phyloP scores from a whole-genome alignment of 2,329 filamentous ascomycete genomes.

The Phaeoacremonium minimum region DNA sequence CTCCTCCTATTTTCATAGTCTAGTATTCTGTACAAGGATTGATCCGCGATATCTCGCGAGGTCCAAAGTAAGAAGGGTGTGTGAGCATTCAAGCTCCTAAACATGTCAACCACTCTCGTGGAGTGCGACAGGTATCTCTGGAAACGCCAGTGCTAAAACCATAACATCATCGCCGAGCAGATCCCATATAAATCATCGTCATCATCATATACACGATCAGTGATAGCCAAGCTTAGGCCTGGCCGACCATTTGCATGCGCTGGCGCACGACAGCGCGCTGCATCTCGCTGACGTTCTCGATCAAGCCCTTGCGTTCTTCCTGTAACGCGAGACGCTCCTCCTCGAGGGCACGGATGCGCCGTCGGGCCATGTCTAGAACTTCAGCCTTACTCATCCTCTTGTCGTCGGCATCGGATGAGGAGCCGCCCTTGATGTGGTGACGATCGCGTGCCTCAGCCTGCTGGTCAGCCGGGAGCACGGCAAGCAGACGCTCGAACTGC shows the following conservation, averaged over 20 bases:
- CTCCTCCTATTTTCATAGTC: too few relatives aligned
- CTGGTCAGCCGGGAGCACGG: slow-evolving; percentile 30
- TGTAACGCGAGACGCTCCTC: slow-evolving; percentile 29
- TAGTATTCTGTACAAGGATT: too few relatives aligned
- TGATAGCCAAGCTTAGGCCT: too few relatives aligned
- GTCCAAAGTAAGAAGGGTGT: too few relatives aligned
- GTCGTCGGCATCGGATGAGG: slow-evolving; percentile 12
- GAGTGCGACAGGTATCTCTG: too few relatives aligned
- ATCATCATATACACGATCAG: too few relatives aligned
- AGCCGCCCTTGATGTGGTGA: slow-evolving; percentile 17
- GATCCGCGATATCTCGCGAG: too few relatives aligned
- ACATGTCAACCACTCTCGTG: too few relatives aligned
- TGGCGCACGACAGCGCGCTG: slow-evolving; percentile 4
- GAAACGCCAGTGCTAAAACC: too few relatives aligned
- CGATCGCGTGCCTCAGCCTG: slow-evolving; percentile 17
- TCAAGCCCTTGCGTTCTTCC: slow-evolving; percentile 28
- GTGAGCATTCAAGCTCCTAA: too few relatives aligned
- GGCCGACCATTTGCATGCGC: neutral
- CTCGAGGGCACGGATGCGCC: slow-evolving; percentile 34
- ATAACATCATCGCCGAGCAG: too few relatives aligned
- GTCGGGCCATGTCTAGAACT: slow-evolving; percentile 38
- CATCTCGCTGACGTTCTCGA: slow-evolving; percentile 21
- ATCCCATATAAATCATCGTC: too few relatives aligned
- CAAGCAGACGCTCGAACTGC: slow-evolving; percentile 38
- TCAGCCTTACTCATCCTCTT: slow-evolving; percentile 36